Evolutionary conservation across 2,329 filamentous ascomycete genomes (phyloP).

Genomic region (Boeremia exigua): DNA sequence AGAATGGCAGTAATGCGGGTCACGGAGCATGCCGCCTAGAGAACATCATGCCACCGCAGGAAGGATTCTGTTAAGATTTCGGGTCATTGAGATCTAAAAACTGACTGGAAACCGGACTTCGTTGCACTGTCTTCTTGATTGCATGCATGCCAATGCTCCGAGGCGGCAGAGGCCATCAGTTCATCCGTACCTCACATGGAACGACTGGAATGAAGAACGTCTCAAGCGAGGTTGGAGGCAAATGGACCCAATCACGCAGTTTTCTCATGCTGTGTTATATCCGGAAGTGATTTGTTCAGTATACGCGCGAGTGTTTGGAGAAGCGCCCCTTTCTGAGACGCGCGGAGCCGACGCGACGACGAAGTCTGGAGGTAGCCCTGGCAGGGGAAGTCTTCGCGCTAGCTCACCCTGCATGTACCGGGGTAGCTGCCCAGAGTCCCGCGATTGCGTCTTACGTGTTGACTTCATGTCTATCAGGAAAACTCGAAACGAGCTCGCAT

Average conservation of each 20-base stretch:
- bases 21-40: not conserved
- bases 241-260: not conserved
- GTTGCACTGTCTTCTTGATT: not conserved
- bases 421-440: not conserved
- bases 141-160: constrained; percentile 1
- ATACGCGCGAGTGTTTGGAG: constrained; percentile 9
- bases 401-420: not conserved
- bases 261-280: constrained; percentile 7
- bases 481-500: not conserved
- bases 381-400: not conserved
- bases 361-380: not conserved
- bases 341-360: constrained; percentile 8
- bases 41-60: not conserved
- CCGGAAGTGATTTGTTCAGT: not conserved
- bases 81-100: not conserved
- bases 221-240: not conserved
- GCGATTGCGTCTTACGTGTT: not conserved
- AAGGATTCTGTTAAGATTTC: not conserved
- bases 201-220: constrained; percentile 9
- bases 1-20: constrained; percentile 3
- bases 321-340: constrained; percentile 6
- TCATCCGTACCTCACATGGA: constrained; percentile 9
- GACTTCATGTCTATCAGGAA: not conserved
- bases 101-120: not conserved
- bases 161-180: not conserved